These are phyloP conservation scores for Fraxinus angustifolia DNA, from an alignment of 305 asterid species.

Conservation along the genomic window DNA sequence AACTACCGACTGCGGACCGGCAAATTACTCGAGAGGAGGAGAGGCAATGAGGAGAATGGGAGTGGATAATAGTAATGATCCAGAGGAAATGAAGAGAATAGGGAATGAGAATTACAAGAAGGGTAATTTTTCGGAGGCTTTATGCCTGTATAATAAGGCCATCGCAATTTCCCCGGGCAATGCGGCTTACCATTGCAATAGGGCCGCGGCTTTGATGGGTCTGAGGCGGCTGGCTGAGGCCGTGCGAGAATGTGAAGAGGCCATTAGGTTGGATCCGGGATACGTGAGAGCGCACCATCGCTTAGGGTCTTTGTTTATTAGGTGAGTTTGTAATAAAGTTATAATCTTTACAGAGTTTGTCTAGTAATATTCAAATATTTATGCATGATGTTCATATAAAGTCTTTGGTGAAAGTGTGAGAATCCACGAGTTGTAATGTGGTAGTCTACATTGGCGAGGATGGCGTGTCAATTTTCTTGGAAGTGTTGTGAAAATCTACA, in stretches of 20 bases:
- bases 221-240: constrained; percentile 57
- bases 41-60: constrained; percentile 34
- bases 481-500: constrained; percentile 19
- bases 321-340: constrained; percentile 54
- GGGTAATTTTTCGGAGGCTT: constrained; percentile 63
- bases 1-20: constrained; percentile 10
- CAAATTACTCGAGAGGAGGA: constrained; percentile 31
- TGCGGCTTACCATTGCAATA: constrained; percentile 70
- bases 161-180: constrained; percentile 57
- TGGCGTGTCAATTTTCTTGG: constrained; percentile 9
- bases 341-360: constrained; percentile 12
- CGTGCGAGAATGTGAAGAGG: constrained; percentile 73
- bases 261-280: constrained; percentile 73
- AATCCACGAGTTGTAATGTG: constrained; percentile 13
- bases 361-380: constrained; percentile 5
- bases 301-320: constrained; percentile 74
- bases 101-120: constrained; percentile 65
- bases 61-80: constrained; percentile 36
- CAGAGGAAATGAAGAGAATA: constrained; percentile 72
- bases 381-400: not conserved
- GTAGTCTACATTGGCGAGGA: constrained; percentile 18
- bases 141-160: constrained; percentile 67
- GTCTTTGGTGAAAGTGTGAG: not conserved
- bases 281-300: constrained; percentile 81
- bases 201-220: constrained; percentile 72